A percentile compares a stretch with the other conserved stretches of the same genome.
Evolutionary conservation across 108 stramenopile species (phyloP).

Genomic region (Thalassiosira profunda): DNA sequence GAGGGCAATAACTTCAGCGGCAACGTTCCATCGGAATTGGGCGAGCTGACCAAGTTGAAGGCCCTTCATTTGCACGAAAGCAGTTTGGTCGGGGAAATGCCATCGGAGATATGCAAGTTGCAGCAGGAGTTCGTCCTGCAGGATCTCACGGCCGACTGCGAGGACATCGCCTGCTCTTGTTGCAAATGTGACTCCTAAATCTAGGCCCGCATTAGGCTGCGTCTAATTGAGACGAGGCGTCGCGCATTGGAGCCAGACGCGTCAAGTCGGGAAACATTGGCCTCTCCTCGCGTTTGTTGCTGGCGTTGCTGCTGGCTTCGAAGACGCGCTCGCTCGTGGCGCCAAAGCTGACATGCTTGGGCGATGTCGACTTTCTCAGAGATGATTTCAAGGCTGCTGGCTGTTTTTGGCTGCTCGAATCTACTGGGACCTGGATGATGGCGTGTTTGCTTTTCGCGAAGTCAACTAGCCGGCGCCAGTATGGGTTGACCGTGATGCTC

Average conservation of each 20-base stretch:
- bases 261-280: constrained; percentile 38
- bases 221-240: too few species aligned
- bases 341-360: constrained; percentile 9
- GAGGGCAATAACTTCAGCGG: constrained; percentile 16
- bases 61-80: constrained; percentile 28
- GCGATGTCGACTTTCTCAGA: constrained; percentile 7
- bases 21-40: constrained; percentile 4
- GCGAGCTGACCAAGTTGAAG: constrained; percentile 7
- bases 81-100: constrained; percentile 19
- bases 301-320: constrained; percentile 2
- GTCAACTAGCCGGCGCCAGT: constrained; percentile 44
- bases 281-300: neutral
- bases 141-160: neutral
- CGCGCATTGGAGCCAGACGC: constrained; percentile 24
- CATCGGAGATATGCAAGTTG: neutral
- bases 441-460: constrained; percentile 31
- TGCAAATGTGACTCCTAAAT: too few species aligned
- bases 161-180: neutral
- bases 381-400: constrained; percentile 9
- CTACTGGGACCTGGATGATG: constrained; percentile 40
- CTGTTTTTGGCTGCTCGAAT: neutral
- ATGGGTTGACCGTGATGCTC: constrained; percentile 48
- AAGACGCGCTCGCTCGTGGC: constrained; percentile 7
- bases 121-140: neutral
- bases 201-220: too few species aligned